Evolutionary conservation across 257 asterid genomes (phyloP).

Genomic region (Lavandula angustifolia): DNA sequence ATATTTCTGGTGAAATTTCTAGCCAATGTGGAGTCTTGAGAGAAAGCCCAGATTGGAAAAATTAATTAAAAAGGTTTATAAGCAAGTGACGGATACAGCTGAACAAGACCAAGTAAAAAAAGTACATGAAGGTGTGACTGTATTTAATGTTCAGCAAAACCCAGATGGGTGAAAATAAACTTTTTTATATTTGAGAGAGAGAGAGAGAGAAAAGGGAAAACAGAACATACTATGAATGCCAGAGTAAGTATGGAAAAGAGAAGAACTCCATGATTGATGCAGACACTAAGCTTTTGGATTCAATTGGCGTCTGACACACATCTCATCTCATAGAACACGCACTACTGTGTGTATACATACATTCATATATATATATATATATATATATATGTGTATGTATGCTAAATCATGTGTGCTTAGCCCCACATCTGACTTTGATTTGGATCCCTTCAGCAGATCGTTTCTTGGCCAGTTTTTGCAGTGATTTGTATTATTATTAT

Average conservation of each 20-base stretch:
- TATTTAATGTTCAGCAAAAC: conserved; percentile 45
- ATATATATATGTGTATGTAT: too few relatives aligned
- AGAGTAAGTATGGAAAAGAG: conserved; percentile 31
- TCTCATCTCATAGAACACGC: conserved; percentile 14
- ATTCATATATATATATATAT: not conserved
- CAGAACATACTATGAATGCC: conserved; percentile 32
- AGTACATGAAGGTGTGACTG: conserved; percentile 33
- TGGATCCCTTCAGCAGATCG: conserved; percentile 1
- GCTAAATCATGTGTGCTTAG: not conserved
- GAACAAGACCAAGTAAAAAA: conserved; percentile 36
- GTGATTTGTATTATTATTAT: conserved; percentile 8
- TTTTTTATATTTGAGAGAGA: not conserved
- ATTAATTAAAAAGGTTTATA: conserved; percentile 14
- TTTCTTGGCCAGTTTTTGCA: conserved; percentile 15
- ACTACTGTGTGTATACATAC: conserved; percentile 8
- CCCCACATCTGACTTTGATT: conserved; percentile 28
- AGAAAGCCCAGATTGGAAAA: conserved; percentile 37
- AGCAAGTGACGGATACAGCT: conserved; percentile 38
- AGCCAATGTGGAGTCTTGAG: conserved; percentile 8
- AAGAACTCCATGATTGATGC: conserved; percentile 40
- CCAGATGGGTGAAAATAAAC: too few relatives aligned
- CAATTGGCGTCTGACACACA: conserved; percentile 26
- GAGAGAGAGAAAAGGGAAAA: conserved; percentile 25
- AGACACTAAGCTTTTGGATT: conserved; percentile 30
- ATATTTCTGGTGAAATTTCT: conserved; percentile 19